Percentiles rank a stretch among this genome's conserved stretches.
Evolutionary conservation across 208 protist genomes (phyloP).

Genomic region (Acanthamoeba culbertsoni): DNA sequence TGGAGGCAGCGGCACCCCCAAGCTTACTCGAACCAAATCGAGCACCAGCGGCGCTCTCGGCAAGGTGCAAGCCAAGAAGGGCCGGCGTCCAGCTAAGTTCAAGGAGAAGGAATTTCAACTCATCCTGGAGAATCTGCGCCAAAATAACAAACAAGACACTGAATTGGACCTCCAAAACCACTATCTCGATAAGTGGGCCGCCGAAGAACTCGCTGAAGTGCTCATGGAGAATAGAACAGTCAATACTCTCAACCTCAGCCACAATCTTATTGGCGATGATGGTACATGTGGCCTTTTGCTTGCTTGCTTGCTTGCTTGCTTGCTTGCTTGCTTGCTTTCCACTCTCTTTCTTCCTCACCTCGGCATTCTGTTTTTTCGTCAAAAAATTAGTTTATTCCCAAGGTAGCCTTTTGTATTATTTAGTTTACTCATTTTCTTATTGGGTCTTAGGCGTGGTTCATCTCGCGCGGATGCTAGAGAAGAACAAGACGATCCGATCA

Average conservation of each 20-base stretch:
- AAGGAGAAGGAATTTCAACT: conserved; percentile 54
- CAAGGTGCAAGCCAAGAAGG: background rate
- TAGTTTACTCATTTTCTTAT: background rate
- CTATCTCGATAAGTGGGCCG: conserved; percentile 49
- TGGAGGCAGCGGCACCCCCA: background rate
- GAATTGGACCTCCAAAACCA: conserved; percentile 25
- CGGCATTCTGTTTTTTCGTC: no score
- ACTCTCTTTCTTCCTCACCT: no score
- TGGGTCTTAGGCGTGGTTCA: background rate
- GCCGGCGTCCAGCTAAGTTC: background rate
- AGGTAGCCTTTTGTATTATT: background rate
- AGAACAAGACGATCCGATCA: conserved; percentile 48
- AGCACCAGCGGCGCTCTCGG: background rate
- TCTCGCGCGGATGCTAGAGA: conserved; percentile 14
- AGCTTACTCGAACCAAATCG: background rate
- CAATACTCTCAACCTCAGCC: background rate
- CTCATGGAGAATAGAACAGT: conserved; percentile 9
- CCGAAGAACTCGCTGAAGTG: conserved; percentile 17
- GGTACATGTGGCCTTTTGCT: background rate
- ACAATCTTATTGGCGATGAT: conserved; percentile 41
- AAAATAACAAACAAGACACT: conserved; percentile 47
- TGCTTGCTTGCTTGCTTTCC: no score
- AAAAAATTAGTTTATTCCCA: no score
- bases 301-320: no score
- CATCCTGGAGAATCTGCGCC: conserved; percentile 5